phyloP scores from a whole-genome alignment of 1,284 basidiomycete genomes.

The Cystobasidiaceae sp. region DNA sequence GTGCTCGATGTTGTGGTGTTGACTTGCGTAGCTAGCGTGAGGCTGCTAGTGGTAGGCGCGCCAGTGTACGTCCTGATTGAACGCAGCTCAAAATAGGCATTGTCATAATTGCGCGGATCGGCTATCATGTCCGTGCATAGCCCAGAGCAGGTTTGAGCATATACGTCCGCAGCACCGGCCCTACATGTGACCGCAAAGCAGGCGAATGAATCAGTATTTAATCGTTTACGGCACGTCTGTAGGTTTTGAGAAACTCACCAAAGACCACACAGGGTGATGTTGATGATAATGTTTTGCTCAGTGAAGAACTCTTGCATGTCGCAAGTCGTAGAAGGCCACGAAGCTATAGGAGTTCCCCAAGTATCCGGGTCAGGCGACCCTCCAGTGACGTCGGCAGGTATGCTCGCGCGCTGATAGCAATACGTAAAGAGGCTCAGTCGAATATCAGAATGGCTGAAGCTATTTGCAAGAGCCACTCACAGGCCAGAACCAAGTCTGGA shows the following conservation, averaged over 20 bases:
- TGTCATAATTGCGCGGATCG: conserved; percentile 58
- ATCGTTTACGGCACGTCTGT: not conserved
- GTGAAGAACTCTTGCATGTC: conserved; percentile 62
- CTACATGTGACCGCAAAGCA: conserved; percentile 59
- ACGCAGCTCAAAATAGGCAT: conserved; percentile 25
- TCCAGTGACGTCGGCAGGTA: conserved; percentile 63
- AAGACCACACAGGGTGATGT: conserved; percentile 52
- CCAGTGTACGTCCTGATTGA: conserved; percentile 31
- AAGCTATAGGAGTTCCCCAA: conserved; percentile 59
- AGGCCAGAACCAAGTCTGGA: conserved; percentile 59
- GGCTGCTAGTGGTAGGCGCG: conserved; percentile 12
- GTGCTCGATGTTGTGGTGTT: not conserved
- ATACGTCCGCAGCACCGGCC: conserved; percentile 61
- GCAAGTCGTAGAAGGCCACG: conserved; percentile 61
- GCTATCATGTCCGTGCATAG: conserved; percentile 62
- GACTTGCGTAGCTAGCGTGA: conserved; percentile 1
- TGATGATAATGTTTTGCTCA: conserved; percentile 62
- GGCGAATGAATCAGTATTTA: not conserved
- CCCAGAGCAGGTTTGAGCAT: conserved; percentile 59
- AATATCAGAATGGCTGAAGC: not conserved
- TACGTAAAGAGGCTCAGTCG: not conserved
- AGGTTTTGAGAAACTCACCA: not conserved
- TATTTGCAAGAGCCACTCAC: not conserved
- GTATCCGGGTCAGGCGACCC: conserved; percentile 47
- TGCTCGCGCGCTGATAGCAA: conserved; percentile 55